Conservation (phyloP, 768 basidiomycete species). For the Amanita fuliginea region DNA sequence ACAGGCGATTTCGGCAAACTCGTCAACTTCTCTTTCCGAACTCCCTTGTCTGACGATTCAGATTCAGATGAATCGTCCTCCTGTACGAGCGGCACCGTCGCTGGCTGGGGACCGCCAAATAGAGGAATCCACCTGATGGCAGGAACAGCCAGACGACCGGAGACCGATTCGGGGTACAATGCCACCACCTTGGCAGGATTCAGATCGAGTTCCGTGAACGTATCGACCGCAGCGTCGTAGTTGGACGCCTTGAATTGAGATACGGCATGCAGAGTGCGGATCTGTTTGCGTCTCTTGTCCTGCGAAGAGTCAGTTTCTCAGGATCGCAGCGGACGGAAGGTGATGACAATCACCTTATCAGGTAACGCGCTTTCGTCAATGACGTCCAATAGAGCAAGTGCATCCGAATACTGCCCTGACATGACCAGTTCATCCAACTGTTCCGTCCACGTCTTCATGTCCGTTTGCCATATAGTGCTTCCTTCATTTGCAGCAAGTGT, state of each 20-base stretch:
- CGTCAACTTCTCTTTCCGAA: slow-evolving; percentile 7
- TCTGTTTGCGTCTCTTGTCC: slow-evolving; percentile 44
- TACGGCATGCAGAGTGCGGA: slow-evolving; percentile 71
- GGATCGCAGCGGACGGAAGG: background rate
- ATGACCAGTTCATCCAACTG: slow-evolving; percentile 80
- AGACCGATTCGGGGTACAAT: slow-evolving; percentile 71
- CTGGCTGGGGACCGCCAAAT: slow-evolving; percentile 61
- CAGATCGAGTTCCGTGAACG: slow-evolving; percentile 78
- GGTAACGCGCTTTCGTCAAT: slow-evolving; percentile 47
- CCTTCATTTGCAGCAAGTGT: slow-evolving; percentile 56
- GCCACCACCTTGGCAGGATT: slow-evolving; percentile 93
- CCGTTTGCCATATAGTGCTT: slow-evolving; percentile 66
- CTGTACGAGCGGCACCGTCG: background rate
- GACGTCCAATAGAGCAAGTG: slow-evolving; percentile 65
- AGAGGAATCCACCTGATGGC: slow-evolving; percentile 67
- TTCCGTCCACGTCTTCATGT: slow-evolving; percentile 62
- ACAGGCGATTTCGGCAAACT: background rate
- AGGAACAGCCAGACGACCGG: slow-evolving; percentile 66
- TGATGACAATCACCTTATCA: slow-evolving; percentile 43
- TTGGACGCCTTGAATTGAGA: slow-evolving; percentile 58
- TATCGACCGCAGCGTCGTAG: slow-evolving; percentile 74
- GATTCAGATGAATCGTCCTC: slow-evolving; percentile 11
- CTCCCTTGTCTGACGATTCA: slow-evolving; percentile 5
- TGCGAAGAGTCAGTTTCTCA: slow-evolving; percentile 14
- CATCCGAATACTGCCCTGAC: slow-evolving; percentile 61